Evolutionary conservation across 2,329 filamentous ascomycete genomes (phyloP), one percentile per base, ranked within the genome.

Genomic region (Arthroderma sp.): DNA sequence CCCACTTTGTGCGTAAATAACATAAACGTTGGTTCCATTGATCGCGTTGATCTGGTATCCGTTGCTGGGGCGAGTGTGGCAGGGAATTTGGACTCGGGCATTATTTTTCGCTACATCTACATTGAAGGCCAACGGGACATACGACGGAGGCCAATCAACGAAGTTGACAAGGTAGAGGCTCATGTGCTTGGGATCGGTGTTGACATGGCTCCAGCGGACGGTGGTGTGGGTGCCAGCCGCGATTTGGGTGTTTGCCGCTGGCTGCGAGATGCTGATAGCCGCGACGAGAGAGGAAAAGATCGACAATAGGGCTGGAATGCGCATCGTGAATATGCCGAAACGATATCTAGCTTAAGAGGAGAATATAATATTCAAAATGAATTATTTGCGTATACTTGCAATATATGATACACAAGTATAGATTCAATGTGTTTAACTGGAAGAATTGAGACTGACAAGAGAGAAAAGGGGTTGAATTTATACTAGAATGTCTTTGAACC

Each of bases 1-100:
- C 39, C 58, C 54, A 28, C 64, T 63, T 56, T 68, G 65, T 4
- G 66, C 61, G 51, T 67, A 63, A 55, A 68, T 68, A 42, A 67
- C 58, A 51, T 65, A 68, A 50, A 66, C 60, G 53, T 68, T 68
- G 51, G 65, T 67, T 50, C 65, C 66, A 57, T 68, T 68, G 57
- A 68, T 66, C 50, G 63, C 65, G 51, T 66, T 68, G 55, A 68
- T 63, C 51, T 68, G 66, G 56, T 62, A 68, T 10, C 66, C 66
- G 44, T 55, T 62, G 44, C 60, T 60, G 41, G 53, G 54, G 46
- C 54, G 51, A 34, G 59, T 55, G 44, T 60, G 55, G 51, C 66
- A 68, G 11, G 66, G 66, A 22, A 68, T 56, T 4, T 58, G 55
- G 40, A 68, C 63, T n/a, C 56, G 50, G 51, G 50, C 43, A 46